phyloP scores from a whole-genome alignment of 805 yeast genomes.

The Candida loeiensis region DNA sequence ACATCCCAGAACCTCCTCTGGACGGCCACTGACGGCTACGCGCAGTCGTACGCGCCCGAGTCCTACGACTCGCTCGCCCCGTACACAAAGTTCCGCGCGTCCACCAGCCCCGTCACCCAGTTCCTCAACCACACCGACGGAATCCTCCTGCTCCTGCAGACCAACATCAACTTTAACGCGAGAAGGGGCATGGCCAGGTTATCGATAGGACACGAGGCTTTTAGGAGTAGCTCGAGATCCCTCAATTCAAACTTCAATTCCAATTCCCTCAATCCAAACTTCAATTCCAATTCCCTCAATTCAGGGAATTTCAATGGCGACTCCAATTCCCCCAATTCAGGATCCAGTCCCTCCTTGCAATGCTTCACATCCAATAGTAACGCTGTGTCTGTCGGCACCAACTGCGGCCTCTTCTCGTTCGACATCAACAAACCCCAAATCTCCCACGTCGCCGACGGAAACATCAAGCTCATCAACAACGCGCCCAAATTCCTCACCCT shows the following conservation, averaged over 20 bases:
- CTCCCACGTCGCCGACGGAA: slow-evolving; percentile 30
- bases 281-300: too few relatives aligned
- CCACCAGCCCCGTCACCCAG: slow-evolving; percentile 24
- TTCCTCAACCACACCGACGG: slow-evolving; percentile 31
- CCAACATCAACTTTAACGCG: slow-evolving; percentile 30
- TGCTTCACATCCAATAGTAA: slow-evolving; percentile 33
- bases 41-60: slow-evolving; percentile 29
- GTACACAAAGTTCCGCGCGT: slow-evolving; percentile 35
- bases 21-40: slow-evolving; percentile 64
- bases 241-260: too few relatives aligned
- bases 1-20: slow-evolving; percentile 72
- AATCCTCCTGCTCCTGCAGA: slow-evolving; percentile 30
- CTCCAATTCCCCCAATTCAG: too few relatives aligned
- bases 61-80: slow-evolving; percentile 26
- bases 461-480: slow-evolving; percentile 44
- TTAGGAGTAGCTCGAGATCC: too few relatives aligned
- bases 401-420: slow-evolving; percentile 25
- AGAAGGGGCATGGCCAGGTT: slow-evolving; percentile 32
- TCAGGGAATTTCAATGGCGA: too few relatives aligned
- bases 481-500: slow-evolving; percentile 50
- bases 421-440: slow-evolving; percentile 31
- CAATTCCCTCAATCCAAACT: too few relatives aligned
- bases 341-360: too few relatives aligned
- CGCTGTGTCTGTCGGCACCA: slow-evolving; percentile 27
- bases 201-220: too few relatives aligned